Evolutionary conservation across 2,329 filamentous ascomycete genomes (phyloP).

Genomic region (Grosmannia serpens): DNA sequence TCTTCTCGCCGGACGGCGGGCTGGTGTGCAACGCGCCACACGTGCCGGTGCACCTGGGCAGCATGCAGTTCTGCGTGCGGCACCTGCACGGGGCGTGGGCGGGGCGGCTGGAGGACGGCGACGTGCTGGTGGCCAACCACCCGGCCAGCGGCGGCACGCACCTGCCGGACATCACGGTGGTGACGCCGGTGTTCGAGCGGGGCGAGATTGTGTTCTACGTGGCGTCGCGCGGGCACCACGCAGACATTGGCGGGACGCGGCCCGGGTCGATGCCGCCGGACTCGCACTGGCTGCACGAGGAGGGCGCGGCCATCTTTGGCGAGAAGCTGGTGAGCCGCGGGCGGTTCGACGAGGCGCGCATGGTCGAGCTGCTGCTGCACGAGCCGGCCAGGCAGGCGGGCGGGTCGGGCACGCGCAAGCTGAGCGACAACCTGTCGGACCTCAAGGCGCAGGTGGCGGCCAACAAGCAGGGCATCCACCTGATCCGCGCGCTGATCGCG

Average conservation of each 20-base stretch:
- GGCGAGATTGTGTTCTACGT: slow-evolving; percentile 73
- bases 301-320: slow-evolving; percentile 52
- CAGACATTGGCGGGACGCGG: slow-evolving; percentile 43
- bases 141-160: slow-evolving; percentile 51
- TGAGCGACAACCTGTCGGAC: not conserved
- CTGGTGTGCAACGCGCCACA: slow-evolving; percentile 74
- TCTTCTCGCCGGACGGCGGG: slow-evolving; percentile 64
- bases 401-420: not conserved
- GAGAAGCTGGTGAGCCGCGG: slow-evolving; percentile 66
- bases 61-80: slow-evolving; percentile 72
- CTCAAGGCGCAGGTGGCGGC: slow-evolving; percentile 64
- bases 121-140: slow-evolving; percentile 75
- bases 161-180: slow-evolving; percentile 69
- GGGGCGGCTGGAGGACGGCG: slow-evolving; percentile 66
- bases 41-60: slow-evolving; percentile 67
- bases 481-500: slow-evolving; percentile 58
- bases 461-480: slow-evolving; percentile 61
- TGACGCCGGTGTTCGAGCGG: slow-evolving; percentile 64
- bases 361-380: slow-evolving; percentile 48
- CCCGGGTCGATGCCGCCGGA: slow-evolving; percentile 71
- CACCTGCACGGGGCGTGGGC: slow-evolving; percentile 68
- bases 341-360: slow-evolving; percentile 62
- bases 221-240: slow-evolving; percentile 68
- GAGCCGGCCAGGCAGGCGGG: slow-evolving; percentile 41
- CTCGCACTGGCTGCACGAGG: slow-evolving; percentile 51